Conservation (phyloP, 139 green algal genomes). For the Coelastrella sp. region DNA sequence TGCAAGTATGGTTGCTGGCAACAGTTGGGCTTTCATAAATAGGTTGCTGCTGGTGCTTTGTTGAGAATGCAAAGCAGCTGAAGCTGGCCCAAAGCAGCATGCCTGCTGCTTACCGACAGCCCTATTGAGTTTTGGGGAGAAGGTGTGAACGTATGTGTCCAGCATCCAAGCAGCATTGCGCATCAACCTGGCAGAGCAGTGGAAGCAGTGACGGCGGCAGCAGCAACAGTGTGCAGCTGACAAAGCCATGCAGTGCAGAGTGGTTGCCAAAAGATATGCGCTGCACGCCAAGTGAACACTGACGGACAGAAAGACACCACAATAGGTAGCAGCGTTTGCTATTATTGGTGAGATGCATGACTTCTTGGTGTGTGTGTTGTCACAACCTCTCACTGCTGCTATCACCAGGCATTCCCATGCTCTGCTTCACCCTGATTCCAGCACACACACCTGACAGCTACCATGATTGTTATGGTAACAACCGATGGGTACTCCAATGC, state of each 20-base stretch:
- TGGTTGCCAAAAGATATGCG: not conserved
- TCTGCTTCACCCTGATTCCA: not conserved
- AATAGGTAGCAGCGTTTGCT: not conserved
- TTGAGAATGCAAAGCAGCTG: not conserved
- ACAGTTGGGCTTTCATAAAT: too few species aligned
- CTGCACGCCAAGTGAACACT: too few species aligned
- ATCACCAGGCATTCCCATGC: not conserved
- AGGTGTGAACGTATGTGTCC: constrained; percentile 12
- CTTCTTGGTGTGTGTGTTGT: not conserved
- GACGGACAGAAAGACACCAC: not conserved
- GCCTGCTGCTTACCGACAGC: not conserved
- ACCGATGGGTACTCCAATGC: constrained; percentile 23
- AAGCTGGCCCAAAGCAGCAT: not conserved
- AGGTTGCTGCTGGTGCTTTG: not conserved
- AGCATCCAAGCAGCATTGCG: constrained; percentile 33
- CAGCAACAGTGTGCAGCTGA: not conserved
- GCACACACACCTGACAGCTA: constrained; percentile 1
- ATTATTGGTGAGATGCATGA: not conserved
- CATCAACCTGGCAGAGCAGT: not conserved
- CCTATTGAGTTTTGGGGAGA: not conserved
- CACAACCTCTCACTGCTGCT: not conserved
- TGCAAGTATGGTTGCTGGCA: too few species aligned
- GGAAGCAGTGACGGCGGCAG: not conserved
- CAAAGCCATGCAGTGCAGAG: not conserved
- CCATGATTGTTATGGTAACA: constrained; percentile 8